Conservation (phyloP, 495 filamentous ascomycete genomes). For the Pyronema omphalodes region DNA sequence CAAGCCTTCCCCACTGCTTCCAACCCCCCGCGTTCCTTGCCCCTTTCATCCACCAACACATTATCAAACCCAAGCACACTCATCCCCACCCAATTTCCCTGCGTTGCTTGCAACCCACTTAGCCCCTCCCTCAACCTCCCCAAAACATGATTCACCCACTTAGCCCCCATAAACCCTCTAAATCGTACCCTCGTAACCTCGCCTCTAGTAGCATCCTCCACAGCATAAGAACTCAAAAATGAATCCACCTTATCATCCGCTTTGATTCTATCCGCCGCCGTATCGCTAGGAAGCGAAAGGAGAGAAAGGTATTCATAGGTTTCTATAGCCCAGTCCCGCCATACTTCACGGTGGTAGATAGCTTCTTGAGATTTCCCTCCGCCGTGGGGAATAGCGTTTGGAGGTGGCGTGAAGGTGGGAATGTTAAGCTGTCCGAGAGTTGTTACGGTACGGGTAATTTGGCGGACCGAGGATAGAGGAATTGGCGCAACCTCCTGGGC, state of each 20-base stretch:
- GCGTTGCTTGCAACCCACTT: background rate
- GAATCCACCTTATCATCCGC: slow-evolving; percentile 55
- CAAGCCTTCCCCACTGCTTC: slow-evolving; percentile 19
- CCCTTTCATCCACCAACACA: slow-evolving; percentile 13
- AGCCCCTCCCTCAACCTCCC: slow-evolving; percentile 3
- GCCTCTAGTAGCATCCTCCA: slow-evolving; percentile 6
- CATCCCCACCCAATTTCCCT: slow-evolving; percentile 14
- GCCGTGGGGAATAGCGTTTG: slow-evolving; percentile 26
- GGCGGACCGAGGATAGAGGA: background rate
- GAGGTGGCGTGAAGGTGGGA: slow-evolving; percentile 33
- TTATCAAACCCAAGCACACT: slow-evolving; percentile 22
- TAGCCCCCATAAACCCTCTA: slow-evolving; percentile 13
- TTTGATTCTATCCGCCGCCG: slow-evolving; percentile 43
- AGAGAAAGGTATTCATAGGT: slow-evolving; percentile 76
- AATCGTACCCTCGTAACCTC: slow-evolving; percentile 12
- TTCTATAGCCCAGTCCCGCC: slow-evolving; percentile 34
- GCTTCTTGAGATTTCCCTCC: slow-evolving; percentile 35
- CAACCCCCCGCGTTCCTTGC: slow-evolving; percentile 12
- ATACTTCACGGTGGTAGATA: slow-evolving; percentile 19
- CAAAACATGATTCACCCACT: slow-evolving; percentile 16
- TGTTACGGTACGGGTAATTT: background rate
- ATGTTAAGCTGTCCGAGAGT: slow-evolving; percentile 22
- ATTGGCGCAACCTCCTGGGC: background rate
- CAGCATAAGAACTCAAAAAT: slow-evolving; percentile 58
- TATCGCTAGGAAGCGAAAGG: slow-evolving; percentile 37